Percentiles rank a stretch among this genome's conserved stretches.
Conservation (phyloP, 768 basidiomycete species). For the Saitozyma podzolica region DNA sequence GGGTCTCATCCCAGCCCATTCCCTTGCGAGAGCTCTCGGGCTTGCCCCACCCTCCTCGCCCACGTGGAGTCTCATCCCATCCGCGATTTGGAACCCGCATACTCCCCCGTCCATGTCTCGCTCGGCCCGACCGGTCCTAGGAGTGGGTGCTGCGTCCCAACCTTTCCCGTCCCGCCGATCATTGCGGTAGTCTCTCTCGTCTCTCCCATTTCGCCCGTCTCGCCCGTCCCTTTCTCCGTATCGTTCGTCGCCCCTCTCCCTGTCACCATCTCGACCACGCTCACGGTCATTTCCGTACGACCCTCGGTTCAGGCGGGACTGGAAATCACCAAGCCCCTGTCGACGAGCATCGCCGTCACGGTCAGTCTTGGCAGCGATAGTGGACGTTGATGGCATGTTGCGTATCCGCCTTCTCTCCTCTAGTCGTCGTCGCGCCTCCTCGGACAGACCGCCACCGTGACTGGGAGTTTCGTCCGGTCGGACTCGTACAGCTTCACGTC, state of each 20-base stretch:
- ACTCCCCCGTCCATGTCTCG: constrained; percentile 57
- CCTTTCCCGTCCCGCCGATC: constrained; percentile 22
- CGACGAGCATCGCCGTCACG: constrained; percentile 17
- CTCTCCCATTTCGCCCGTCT: constrained; percentile 56
- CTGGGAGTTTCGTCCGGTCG: constrained; percentile 90
- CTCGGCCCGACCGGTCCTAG: constrained; percentile 34
- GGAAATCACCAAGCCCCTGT: constrained; percentile 86
- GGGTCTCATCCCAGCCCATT: constrained; percentile 50
- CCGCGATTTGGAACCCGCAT: constrained; percentile 86
- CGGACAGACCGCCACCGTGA: constrained; percentile 84
- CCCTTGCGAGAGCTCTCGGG: constrained; percentile 54
- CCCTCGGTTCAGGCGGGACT: constrained; percentile 81
- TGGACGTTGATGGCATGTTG: constrained; percentile 60
- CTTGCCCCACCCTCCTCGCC: constrained; percentile 64
- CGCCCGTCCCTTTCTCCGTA: constrained; percentile 50
- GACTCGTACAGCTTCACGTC: constrained; percentile 65
- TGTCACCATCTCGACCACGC: constrained; percentile 21
- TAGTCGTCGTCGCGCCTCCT: constrained; percentile 66
- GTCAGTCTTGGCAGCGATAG: constrained; percentile 24
- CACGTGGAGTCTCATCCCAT: constrained; percentile 88
- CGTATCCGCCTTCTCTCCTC: constrained; percentile 73
- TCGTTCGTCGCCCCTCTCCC: constrained; percentile 62
- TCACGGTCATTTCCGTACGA: constrained; percentile 53
- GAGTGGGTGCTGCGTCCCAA: constrained; percentile 51
- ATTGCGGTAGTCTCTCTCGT: constrained; percentile 54